These are phyloP conservation scores for Zangia roseola DNA, from an alignment of 768 basidiomycete genomes.

Conservation along the genomic window DNA sequence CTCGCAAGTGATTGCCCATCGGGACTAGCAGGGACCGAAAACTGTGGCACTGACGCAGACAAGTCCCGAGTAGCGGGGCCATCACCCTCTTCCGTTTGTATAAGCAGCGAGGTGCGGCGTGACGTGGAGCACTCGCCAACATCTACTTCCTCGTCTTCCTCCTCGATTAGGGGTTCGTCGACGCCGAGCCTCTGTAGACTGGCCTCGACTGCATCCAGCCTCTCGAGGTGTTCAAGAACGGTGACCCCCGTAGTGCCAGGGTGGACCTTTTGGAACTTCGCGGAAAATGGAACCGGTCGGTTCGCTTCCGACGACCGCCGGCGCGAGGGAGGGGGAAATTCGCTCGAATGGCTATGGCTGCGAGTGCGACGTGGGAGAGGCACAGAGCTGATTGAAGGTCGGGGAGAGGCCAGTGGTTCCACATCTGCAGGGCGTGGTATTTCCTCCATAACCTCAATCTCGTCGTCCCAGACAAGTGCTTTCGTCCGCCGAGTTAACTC, in stretches of 20 bases:
- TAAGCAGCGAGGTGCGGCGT: constrained; percentile 15
- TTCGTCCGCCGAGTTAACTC: constrained; percentile 84
- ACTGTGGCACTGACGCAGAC: constrained; percentile 38
- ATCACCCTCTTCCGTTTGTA: constrained; percentile 34
- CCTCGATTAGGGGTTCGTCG: constrained; percentile 49
- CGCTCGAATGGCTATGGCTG: constrained; percentile 56
- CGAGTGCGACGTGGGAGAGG: constrained; percentile 55
- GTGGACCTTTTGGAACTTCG: constrained; percentile 81
- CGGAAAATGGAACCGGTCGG: constrained; percentile 78
- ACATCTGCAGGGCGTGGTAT: constrained; percentile 29
- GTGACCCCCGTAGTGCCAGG: constrained; percentile 86
- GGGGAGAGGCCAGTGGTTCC: constrained; percentile 50
- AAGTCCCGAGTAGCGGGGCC: constrained; percentile 9
- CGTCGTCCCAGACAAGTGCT: constrained; percentile 84
- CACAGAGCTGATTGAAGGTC: constrained; percentile 59
- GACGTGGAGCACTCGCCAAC: constrained; percentile 52
- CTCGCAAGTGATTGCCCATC: constrained; percentile 46
- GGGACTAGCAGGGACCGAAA: constrained; percentile 61
- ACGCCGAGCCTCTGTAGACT: constrained; percentile 71
- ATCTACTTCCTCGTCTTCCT: constrained; percentile 58
- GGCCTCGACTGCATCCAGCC: constrained; percentile 79
- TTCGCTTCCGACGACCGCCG: constrained; percentile 61
- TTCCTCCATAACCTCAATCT: constrained; percentile 70
- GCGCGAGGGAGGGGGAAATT: constrained; percentile 74
- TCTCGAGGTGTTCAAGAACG: constrained; percentile 82